Conservation (phyloP, 129 eudicot genomes). For the Pittosporum tobira region DNA sequence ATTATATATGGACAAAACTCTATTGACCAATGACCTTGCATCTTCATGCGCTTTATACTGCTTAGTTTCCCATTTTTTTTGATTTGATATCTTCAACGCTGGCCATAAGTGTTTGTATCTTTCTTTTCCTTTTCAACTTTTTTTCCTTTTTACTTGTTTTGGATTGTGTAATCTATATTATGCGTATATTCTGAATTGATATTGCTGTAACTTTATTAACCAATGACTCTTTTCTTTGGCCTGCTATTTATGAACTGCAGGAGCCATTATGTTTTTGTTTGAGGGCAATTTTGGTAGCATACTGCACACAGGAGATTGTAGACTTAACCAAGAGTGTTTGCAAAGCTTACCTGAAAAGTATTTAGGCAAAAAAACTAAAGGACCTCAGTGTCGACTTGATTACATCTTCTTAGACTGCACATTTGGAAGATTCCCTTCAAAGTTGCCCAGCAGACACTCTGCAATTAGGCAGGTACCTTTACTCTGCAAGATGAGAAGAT, state of each 20-base stretch:
- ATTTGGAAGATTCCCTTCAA: conserved; percentile 46
- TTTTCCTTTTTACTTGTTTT: neutral
- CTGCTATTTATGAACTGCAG: conserved; percentile 37
- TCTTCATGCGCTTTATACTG: no score
- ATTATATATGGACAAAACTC: no score
- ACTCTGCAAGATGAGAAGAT: no score
- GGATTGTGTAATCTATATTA: neutral
- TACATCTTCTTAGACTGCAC: conserved; percentile 86
- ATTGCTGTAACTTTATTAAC: neutral
- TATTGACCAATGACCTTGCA: no score
- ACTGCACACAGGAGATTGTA: conserved; percentile 92
- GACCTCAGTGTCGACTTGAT: conserved; percentile 62
- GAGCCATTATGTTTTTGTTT: conserved; percentile 78
- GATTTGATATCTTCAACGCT: no score
- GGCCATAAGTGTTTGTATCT: no score
- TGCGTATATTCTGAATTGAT: neutral
- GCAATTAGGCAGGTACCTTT: conserved; percentile 64
- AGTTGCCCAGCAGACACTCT: conserved; percentile 61
- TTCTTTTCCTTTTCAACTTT: neutral
- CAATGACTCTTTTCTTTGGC: conserved; percentile 11
- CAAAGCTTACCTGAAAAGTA: conserved; percentile 68
- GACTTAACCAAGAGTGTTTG: conserved; percentile 70
- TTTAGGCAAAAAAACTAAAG: conserved; percentile 42
- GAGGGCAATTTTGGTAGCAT: conserved; percentile 85
- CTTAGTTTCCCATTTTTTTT: no score